Evolutionary conservation across 2,329 filamentous ascomycete species (phyloP), one percentile per base, ranked within the genome.

Genomic region (Coniella vitis): DNA sequence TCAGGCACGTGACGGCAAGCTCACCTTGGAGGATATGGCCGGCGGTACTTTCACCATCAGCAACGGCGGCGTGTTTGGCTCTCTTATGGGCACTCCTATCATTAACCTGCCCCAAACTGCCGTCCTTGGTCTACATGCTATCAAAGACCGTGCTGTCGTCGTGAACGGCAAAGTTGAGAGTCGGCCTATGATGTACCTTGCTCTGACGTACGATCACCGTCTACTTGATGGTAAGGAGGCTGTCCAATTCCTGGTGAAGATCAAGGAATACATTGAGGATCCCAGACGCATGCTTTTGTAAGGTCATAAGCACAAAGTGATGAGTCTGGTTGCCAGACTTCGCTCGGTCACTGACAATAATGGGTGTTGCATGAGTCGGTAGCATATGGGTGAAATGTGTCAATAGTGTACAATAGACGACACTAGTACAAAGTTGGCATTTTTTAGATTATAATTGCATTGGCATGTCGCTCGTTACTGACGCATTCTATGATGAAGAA

Each of bases 111-210:
- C 91, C 13, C 91, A 97, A 66, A 91, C 87, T 52, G 87, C 89
- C 50, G 90, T 96, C 9, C 79, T 96, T 51, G 91, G 91, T 57
- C 83, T 96, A 19, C 91, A 98, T 67, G 90, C 91, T 40, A 96
- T 96, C 70, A 98, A 98, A 75, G 90, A 98, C 48, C 87, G 86
- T 61, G 83, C 91, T 3, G 83, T 96, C 45, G 91, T 79, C 21
- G 76, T 97, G 54, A 90, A 97, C 62, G 93, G 93, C 63, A 94
- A 96, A 74, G 76, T 97, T 50, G 90, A 96, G 68, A 87, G 95
- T 59, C 81, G 93, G 57, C 93, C 93, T n/a, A 97, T 98, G 90
- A 98, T 98, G 93, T 97, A 95, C 69, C 80, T 98, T 56, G 93
- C 93, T 37, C 78, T 98, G 52, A 98, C 93, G 13, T 98, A 98